Base-by-base conservation (phyloP, 139 green algal genomes). In the Coccomyxa sp. region DNA sequence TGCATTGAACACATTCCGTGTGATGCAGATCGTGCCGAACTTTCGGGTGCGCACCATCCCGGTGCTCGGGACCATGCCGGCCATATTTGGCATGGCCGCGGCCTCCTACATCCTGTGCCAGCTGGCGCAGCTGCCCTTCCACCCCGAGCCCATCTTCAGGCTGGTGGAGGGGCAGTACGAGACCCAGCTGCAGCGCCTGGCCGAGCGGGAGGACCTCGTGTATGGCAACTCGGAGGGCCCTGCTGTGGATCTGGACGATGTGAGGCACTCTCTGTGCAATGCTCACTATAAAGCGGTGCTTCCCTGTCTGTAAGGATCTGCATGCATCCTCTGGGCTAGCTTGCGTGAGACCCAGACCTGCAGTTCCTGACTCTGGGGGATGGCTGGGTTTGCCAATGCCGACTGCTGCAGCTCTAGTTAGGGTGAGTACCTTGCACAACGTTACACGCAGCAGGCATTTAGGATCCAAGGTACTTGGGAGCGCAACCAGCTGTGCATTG, bases 11-110 rank as follows among this genome's bases (percentile, higher is more conserved):
- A n/a, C n/a, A 24, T 36, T 24, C 31, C 41, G 37, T 34, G 70
- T 41, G 35, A 12, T 78, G 54, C 90, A 96, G 92, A 85, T 98
- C 8, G 86, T 99, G 34, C 96, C 96, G 39, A 95, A 94, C 85
- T 99, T 99, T 86, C 84, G 96, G 8, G 89, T 99, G 35, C 82
- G 96, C 33, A 98, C 95, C 41, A 97, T 99, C 74, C 96, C 96
- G 0, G 96, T 99, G 38, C 82, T 98, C 37, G 96, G 96, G 34
- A 95, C 94, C 38, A 92, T 91, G 9, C 96, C 96, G 22, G 93
- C 96, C 0, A 79, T 96, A 7, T 99, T 99, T 85, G 96, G 96
- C 31, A 89, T 96, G 89, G 95, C 94, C 12, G 91, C 93, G 14
- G 96, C 96, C 7, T 79, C 79, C 10, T 84, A 91, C 81, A 88